phyloP scores from a whole-genome alignment of 441 rosid genomes.

The Corymbia calophylla region DNA sequence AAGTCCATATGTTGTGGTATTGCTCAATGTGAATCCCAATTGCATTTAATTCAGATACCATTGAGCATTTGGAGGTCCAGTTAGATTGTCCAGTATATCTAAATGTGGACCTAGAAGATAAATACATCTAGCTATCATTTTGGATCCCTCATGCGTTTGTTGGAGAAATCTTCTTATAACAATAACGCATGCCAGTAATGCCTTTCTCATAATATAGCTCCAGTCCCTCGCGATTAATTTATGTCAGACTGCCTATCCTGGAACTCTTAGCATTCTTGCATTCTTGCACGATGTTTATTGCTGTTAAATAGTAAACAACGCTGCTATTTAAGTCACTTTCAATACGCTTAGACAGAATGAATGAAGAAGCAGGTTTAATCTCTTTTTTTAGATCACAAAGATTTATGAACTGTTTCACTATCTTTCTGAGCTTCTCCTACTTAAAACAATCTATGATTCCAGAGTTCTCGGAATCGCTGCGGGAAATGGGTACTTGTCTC shows the following conservation, averaged over 20 bases:
- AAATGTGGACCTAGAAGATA: not conserved
- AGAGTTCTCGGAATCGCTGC: slow-evolving; percentile 96
- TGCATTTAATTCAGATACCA: not conserved
- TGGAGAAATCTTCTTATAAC: not conserved
- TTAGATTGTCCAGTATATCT: not conserved
- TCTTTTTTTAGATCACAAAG: not conserved
- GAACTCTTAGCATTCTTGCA: not conserved
- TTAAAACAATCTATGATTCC: slow-evolving; percentile 13
- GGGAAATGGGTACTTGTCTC: slow-evolving; percentile 91
- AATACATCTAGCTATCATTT: not conserved
- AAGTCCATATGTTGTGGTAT: not conserved
- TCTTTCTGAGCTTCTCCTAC: not conserved
- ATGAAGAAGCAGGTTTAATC: not conserved
- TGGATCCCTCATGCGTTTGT: not conserved
- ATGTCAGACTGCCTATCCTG: not conserved
- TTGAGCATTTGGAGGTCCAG: not conserved
- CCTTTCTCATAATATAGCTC: not conserved
- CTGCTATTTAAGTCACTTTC: not conserved
- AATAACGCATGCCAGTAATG: not conserved
- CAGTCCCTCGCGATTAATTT: not conserved
- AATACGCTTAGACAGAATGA: not conserved
- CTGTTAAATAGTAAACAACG: not conserved
- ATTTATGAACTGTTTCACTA: not conserved
- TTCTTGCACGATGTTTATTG: not conserved
- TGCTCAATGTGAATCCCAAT: not conserved